Evolutionary conservation across 2,329 filamentous ascomycete species (phyloP), one percentile per base, ranked within the genome.

Genomic region (Juglanconis oblonga): DNA sequence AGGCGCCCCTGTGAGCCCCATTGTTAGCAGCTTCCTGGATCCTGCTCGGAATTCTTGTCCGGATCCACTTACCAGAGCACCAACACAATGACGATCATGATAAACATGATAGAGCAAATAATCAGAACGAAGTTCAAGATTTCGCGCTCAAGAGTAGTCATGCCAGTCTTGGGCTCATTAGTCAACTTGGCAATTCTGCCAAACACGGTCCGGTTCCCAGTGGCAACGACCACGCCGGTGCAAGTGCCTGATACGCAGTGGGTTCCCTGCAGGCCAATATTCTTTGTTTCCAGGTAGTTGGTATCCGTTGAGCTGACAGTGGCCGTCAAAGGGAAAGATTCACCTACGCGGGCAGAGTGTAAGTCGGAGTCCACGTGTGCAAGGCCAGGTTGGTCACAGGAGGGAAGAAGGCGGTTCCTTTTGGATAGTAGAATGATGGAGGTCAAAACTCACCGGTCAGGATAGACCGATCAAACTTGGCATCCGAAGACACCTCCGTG

Each of bases 211-310:
- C 76, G 78, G 69, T 91, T 87, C 8, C 89, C 89, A 0, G 87
- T 92, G 1, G 86, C 84, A 10, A 93, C 85, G 2, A 91, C 87
- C 9, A 92, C 74, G 17, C 87, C 89, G 13, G 81, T 77, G 55
- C 84, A 87, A 29, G 78, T 86, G 3, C 90, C 90, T 6, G 86
- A 86, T 4, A 89, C 85, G 65, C 89, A 92, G 67, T 92, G 88
- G 0, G 90, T 92, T n/a, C 90, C 89, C 69, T 92, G 89, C 9
- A 93, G 79, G 29, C 89, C 89, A 56, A 93, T 90, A 66, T 86
- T 89, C 55, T 84, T 83, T 3, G 89, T 92, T 69, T 93, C 90
- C 35, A 93, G 83, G 67, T 90, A 91, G 71, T 92, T 92, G 44
- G 81, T 77, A 67, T 92, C 88, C 0, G 86, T 88, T 0, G 80